Evolutionary conservation across 2,329 filamentous ascomycete species (phyloP).

Genomic region (Paraconiothyrium sp.): DNA sequence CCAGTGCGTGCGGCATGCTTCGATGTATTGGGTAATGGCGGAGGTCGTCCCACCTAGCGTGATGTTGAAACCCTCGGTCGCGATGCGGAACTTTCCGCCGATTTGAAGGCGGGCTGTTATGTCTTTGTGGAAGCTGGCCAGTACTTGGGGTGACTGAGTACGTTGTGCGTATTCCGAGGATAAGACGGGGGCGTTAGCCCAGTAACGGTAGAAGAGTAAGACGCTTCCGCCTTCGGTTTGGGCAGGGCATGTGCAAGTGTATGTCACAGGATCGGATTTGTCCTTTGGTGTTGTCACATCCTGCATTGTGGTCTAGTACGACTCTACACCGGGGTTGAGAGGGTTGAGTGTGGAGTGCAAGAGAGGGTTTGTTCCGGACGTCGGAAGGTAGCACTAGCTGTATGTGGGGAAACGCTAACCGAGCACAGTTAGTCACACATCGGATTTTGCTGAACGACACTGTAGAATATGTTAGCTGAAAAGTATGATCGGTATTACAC

Average conservation of each 20-base stretch:
- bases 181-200: constrained; percentile 26
- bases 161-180: constrained; percentile 15
- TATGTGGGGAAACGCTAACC: not conserved
- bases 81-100: constrained; percentile 33
- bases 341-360: not conserved
- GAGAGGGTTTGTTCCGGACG: not conserved
- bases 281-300: not conserved
- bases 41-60: constrained; percentile 29
- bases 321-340: not conserved
- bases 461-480: no score
- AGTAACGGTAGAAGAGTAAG: constrained; percentile 38
- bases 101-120: constrained; percentile 21
- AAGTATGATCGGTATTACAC: no score
- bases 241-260: constrained; percentile 30
- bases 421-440: not conserved
- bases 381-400: not conserved
- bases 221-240: constrained; percentile 23
- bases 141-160: constrained; percentile 18
- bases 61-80: constrained; percentile 37
- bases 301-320: not conserved
- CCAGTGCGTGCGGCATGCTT: constrained; percentile 31
- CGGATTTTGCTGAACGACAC: no score
- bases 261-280: constrained; percentile 14
- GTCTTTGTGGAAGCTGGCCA: constrained; percentile 27
- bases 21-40: constrained; percentile 24